Evolutionary conservation across 2,329 filamentous ascomycete species (phyloP), one percentile per base, ranked within the genome.

Genomic region (Diaporthe capsici): DNA sequence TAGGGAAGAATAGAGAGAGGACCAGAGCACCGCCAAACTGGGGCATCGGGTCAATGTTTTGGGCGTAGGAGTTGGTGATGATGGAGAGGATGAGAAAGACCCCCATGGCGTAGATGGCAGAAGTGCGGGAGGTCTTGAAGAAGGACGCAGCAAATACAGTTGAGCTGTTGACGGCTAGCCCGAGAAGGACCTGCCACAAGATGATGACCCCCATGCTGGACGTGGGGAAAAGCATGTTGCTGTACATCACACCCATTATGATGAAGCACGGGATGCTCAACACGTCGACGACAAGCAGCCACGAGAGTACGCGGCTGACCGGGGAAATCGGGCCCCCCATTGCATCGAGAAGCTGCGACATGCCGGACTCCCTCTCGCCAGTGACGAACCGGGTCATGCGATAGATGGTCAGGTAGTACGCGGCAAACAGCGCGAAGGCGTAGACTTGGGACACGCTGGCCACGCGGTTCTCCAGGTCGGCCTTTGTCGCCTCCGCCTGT

Each of bases 221-320:
- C 31, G 57, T 39, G 2, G 57, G 57, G 9, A 60, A 60, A 4
- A 60, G 57, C 57, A 60, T 60, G 10, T 60, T 37, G 31, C 57
- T 22, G 34, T 60, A 60, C n/a, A 60, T 60, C 9, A 22, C 57
- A 13, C 57, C 57, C 4, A 39, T 10, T 10, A 60, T 60, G 9
- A 60, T 60, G 57, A 60, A 60, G 22, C 57, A 60, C 10, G 57
- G 57, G 10, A 60, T 39, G 31, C 57, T 60, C 57, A 60, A 37
- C 10, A 60, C 57, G 34, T 60, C 57, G 20, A 60, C 22, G 34
- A 60, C 57, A 12, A 60, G 57, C 34, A 60, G 5, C 57, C 57
- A 60, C 4, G 57, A 60, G 4, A 60, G 31, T 6, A 39, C 34
- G 22, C 57, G 57, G 13, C 31, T 60, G 57, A 60, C 22, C 0